A percentile compares a stretch with the other conserved stretches of the same genome.
Conservation (phyloP, 2,329 filamentous ascomycete genomes). For the Erysiphe pulchra region DNA sequence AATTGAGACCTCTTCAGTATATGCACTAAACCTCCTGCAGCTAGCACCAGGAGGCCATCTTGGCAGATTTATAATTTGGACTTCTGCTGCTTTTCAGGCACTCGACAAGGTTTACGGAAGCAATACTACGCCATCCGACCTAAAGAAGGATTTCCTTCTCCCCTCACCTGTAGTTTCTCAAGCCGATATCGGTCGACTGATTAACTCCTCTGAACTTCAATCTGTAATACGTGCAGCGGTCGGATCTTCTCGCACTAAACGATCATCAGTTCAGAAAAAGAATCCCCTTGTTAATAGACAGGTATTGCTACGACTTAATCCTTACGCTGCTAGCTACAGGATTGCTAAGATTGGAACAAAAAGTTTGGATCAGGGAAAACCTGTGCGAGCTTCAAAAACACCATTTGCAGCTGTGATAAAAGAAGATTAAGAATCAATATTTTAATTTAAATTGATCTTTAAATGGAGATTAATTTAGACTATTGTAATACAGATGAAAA, state of each 20-base stretch:
- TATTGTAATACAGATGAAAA: no score
- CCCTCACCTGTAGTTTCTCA: constrained; percentile 81
- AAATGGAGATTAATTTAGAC: no score
- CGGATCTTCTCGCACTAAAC: constrained; percentile 76
- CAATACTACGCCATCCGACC: constrained; percentile 63
- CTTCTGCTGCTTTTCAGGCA: constrained; percentile 84
- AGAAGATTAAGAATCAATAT: constrained; percentile 20
- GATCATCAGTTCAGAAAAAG: constrained; percentile 91
- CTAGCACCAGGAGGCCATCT: constrained; percentile 97
- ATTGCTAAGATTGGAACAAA: constrained; percentile 62
- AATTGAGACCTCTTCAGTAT: constrained; percentile 89
- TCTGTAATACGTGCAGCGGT: constrained; percentile 78
- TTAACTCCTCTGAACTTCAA: constrained; percentile 99
- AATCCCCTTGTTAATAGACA: constrained; percentile 99
- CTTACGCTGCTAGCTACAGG: constrained; percentile 75
- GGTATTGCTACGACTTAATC: constrained; percentile 94
- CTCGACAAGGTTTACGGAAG: constrained; percentile 94
- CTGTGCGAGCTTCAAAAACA: constrained; percentile 15
- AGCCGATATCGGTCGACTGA: constrained; percentile 86
- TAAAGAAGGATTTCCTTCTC: constrained; percentile 98
- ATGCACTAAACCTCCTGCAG: constrained; percentile 92
- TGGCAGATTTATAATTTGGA: constrained; percentile 97
- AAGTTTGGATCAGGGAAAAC: constrained; percentile 36
- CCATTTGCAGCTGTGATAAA: constrained; percentile 18
- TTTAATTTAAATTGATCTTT: neutral